Percentiles rank a stretch among this genome's conserved stretches.
Conservation (phyloP, 257 asterid genomes). For the Solanum corneliomulleri region DNA sequence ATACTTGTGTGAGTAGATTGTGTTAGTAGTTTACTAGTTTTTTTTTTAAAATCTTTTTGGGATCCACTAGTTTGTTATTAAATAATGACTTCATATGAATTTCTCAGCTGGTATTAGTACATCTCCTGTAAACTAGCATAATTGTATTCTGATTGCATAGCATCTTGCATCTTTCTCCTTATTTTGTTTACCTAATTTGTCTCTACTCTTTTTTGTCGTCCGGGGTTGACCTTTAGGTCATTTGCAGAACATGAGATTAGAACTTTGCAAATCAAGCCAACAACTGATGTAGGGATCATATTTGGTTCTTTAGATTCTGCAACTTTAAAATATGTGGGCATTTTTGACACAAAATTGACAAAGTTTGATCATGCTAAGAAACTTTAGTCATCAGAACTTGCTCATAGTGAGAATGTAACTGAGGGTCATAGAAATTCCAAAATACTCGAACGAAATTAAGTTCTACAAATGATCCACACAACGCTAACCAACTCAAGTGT, state of each 20-base stretch:
- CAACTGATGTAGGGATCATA: constrained; percentile 22
- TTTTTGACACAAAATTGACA: constrained; percentile 12
- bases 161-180: neutral
- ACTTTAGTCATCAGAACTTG: constrained; percentile 9
- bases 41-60: neutral
- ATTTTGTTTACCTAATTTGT: neutral
- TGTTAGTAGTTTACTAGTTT: neutral
- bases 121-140: neutral
- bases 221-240: constrained; percentile 12
- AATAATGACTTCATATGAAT: neutral
- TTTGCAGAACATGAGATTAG: constrained; percentile 65
- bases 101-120: neutral
- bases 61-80: neutral
- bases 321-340: constrained; percentile 57
- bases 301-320: constrained; percentile 60
- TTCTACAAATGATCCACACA: neutral
- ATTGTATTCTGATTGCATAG: neutral
- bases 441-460: neutral
- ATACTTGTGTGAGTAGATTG: neutral
- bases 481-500: no score
- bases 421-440: neutral
- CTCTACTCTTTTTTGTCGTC: neutral
- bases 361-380: constrained; percentile 14
- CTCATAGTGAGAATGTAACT: constrained; percentile 1
- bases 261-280: constrained; percentile 36